These are phyloP conservation scores for Cladosporium velox DNA, from an alignment of 2,329 filamentous ascomycete species.

Conservation along the genomic window DNA sequence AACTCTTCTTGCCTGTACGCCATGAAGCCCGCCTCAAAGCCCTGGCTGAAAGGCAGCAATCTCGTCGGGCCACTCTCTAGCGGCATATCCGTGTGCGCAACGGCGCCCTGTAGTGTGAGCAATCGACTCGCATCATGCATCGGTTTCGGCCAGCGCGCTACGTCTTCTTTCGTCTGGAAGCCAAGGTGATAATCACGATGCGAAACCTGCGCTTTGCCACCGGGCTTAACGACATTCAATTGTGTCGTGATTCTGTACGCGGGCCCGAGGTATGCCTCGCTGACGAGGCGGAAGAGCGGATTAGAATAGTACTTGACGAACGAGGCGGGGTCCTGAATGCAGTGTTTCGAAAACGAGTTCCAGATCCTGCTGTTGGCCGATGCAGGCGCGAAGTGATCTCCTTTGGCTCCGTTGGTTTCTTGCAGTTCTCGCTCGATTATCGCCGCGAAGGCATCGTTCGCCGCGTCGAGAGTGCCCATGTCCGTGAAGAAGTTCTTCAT, in stretches of 20 bases:
- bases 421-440: constrained; percentile 53
- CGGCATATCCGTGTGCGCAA: constrained; percentile 64
- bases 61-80: constrained; percentile 60
- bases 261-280: constrained; percentile 60
- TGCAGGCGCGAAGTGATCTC: constrained; percentile 62
- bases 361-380: constrained; percentile 62
- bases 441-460: constrained; percentile 50
- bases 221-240: constrained; percentile 63
- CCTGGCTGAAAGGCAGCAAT: constrained; percentile 62
- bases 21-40: constrained; percentile 59
- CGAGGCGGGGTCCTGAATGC: constrained; percentile 51
- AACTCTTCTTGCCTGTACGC: constrained; percentile 59
- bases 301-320: constrained; percentile 63
- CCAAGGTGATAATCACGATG: constrained; percentile 68
- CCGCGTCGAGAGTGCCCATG: constrained; percentile 44
- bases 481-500: constrained; percentile 56
- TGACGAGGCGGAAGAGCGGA: constrained; percentile 57
- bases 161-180: constrained; percentile 56
- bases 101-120: constrained; percentile 63
- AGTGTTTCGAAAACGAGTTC: constrained; percentile 67
- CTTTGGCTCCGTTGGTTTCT: constrained; percentile 41
- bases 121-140: constrained; percentile 59
- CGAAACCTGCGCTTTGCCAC: constrained; percentile 57
- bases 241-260: constrained; percentile 63
- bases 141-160: constrained; percentile 52